Percentiles rank a stretch among this genome's conserved stretches.
Evolutionary conservation across 2,329 filamentous ascomycete genomes (phyloP).

Genomic region (Lasiodiplodia citricola): DNA sequence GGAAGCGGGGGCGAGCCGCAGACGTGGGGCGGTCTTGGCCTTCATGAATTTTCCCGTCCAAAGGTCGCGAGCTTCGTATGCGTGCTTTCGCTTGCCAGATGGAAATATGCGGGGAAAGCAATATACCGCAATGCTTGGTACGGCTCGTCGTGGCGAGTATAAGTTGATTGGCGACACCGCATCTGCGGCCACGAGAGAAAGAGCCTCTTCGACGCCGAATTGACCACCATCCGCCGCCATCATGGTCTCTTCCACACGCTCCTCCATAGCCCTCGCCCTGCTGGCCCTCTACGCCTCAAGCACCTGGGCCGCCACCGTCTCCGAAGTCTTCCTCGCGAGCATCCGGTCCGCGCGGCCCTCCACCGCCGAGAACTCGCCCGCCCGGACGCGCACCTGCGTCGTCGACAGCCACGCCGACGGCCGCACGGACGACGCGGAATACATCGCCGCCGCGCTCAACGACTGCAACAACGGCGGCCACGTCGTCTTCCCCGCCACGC

Average conservation of each 20-base stretch:
- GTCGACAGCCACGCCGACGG: constrained; percentile 29
- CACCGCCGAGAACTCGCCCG: constrained; percentile 27
- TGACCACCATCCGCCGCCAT: not conserved
- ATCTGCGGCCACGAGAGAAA: not conserved
- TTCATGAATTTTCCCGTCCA: constrained; percentile 6
- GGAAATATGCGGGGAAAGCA: not conserved
- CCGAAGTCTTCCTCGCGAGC: not conserved
- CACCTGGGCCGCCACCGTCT: not conserved
- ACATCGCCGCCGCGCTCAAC: constrained; percentile 27
- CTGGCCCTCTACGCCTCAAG: too few relatives aligned
- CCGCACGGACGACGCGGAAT: not conserved
- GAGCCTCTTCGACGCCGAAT: not conserved
- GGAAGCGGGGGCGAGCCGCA: constrained; percentile 1
- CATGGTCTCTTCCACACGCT: not conserved
- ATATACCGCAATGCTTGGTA: not conserved
- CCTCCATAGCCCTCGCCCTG: too few relatives aligned
- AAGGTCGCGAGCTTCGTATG: not conserved
- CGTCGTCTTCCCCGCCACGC: constrained; percentile 28
- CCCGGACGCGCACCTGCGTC: constrained; percentile 30
- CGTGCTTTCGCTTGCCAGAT: not conserved
- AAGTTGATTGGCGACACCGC: not conserved
- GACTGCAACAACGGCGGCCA: constrained; percentile 30
- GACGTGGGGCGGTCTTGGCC: constrained; percentile 2
- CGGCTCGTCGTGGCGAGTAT: not conserved
- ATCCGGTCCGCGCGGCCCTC: constrained; percentile 24